Percentiles rank a stretch among this genome's conserved stretches.
Evolutionary conservation across 192 early-diverging fungal genomes (phyloP).

Genomic region (Backusella liffmaniae): DNA sequence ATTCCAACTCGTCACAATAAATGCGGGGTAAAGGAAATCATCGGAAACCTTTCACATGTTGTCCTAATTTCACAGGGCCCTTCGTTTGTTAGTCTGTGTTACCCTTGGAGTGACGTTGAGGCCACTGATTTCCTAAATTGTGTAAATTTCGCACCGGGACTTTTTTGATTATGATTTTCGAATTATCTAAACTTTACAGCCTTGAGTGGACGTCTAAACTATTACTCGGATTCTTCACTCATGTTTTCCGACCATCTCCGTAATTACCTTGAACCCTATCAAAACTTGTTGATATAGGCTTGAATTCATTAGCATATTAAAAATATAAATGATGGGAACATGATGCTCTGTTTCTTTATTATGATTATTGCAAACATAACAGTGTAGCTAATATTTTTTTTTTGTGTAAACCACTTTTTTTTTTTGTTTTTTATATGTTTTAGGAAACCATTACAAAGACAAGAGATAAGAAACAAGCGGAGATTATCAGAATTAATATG

Average conservation of each 20-base stretch:
- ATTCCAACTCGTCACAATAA: not conserved
- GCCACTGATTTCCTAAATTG: not conserved
- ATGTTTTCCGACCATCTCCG: slow-evolving; percentile 18
- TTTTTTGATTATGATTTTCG: not conserved
- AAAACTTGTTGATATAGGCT: too few relatives aligned
- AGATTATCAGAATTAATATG: not conserved
- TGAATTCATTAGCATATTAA: too few relatives aligned
- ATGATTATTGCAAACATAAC: not conserved
- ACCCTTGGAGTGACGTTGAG: not conserved
- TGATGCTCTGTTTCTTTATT: too few relatives aligned
- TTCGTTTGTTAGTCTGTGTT: not conserved
- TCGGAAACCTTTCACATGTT: slow-evolving; percentile 19
- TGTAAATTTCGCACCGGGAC: slow-evolving; percentile 8
- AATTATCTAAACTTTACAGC: not conserved
- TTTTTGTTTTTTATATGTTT: not conserved
- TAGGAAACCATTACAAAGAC: not conserved
- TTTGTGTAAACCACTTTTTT: not conserved
- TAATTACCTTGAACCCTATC: not conserved
- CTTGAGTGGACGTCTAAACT: slow-evolving; percentile 4
- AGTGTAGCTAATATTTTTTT: not conserved
- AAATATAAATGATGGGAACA: too few relatives aligned
- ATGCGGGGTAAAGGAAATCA: slow-evolving; percentile 23
- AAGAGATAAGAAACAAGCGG: not conserved
- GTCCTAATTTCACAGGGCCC: not conserved
- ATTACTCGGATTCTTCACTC: slow-evolving; percentile 9